Evolutionary conservation across 2,329 filamentous ascomycete genomes (phyloP), one percentile per base, ranked within the genome.

Genomic region (Purpureocillium takamizusanense): DNA sequence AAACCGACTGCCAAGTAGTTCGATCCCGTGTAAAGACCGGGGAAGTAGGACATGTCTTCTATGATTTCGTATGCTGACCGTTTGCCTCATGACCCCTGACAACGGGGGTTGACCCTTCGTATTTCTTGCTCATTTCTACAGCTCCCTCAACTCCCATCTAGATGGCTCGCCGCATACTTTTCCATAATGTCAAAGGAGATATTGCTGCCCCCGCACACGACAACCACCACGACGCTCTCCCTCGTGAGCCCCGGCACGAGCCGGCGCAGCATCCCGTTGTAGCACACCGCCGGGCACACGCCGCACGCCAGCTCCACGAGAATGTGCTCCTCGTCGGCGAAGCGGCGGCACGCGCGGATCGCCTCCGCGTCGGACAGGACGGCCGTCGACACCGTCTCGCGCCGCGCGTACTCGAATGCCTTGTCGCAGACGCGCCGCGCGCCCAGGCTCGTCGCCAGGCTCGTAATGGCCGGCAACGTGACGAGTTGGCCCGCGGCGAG

Each of bases 381-480:
- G 4, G 48, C 48, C 18, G 46, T 55, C 23, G 49, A 42, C 3
- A 57, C 52, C 4, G 49, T 46, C 3, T 50, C 43, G 10, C 50
- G 45, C 34, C 51, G 45, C 9, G 47, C 53, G 14, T 53, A 56
- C 37, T 55, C 52, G 16, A 56, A 62, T 1, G 64, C 56, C 49
- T 55, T 52, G 15, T 74, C 62, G 13, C 78, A 76, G 4, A 92
- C 83, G n/a, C 70, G 68, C 11, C 72, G 64, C 2, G 78, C 81
- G 1, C 85, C 86, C 1, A 92, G 66, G 29, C 73, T 81, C 1
- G 76, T 86, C 0, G 85, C 85, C 38, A 81, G 72, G 16, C 75
- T 81, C 6, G 83, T 86, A 48, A 92, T 87, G 18, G 62, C 72
- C 0, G 74, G 70, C 12, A 92, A 64, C 1, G 78, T 82, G 33